Base-by-base conservation (phyloP, 2,329 filamentous ascomycete genomes). In the Fusarium incarnatum region DNA sequence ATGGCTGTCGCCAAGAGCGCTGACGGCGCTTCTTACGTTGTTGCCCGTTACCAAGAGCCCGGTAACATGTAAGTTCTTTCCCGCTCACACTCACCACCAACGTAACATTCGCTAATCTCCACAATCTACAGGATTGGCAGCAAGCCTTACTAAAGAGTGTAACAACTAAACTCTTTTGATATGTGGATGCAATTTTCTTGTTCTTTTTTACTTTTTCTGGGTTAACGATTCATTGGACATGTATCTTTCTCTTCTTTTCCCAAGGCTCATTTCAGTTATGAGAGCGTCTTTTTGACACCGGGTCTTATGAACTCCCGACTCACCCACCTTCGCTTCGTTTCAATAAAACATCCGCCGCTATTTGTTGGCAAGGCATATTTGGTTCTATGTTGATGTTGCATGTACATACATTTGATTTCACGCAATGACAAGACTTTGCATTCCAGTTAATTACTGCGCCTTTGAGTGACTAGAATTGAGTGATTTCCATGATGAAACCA, bases 11-110 rank as follows among this genome's bases (percentile, higher is more conserved):
- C 71, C 47, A 61, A 50, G 47, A 55, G 65, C 54, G 56, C 20
- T 30, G 56, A 64, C 52, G 73, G 73, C 22, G 41, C 59, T n/a
- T 57, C 55, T n/a, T 75, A 60, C 41, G 71, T 75, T 12, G 73
- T 75, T 49, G 73, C 64, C 40, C 73, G 73, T 53, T 75, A 75
- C 69, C 67, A 71, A 13, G 30, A 56, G 46, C 69, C 73, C 15
- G 73, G 73, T 53, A 75, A 75, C 73, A 72, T 71, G 72, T 74
- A 69, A 74, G 72, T 62, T 62, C 25, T n/a, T 16, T 20, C 7
- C 8, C 28, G 8, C 25, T n/a, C 23, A 15, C 15, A 3, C 12
- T 25, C 25, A 16, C 20, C 5, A 12, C 30, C n/a, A 9, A n/a
- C 58, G 32, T 44, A 40, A n/a, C 57, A 62, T 23, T 28, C 30